phyloP scores from a whole-genome alignment of 2,329 filamentous ascomycete species.

The Diaporthe citriasiana region DNA sequence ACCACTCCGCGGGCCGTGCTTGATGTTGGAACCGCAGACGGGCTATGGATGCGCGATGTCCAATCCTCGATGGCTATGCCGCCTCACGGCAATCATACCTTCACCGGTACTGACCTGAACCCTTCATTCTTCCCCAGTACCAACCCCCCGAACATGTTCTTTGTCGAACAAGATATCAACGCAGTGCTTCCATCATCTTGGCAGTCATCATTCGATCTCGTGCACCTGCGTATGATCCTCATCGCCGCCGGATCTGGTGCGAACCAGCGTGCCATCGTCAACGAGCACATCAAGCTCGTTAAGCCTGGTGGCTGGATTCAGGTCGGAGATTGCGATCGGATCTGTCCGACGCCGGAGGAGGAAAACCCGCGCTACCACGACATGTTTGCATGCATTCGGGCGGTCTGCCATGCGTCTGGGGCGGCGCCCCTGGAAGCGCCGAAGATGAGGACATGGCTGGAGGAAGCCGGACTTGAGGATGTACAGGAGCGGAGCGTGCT shows the following conservation, averaged over 20 bases:
- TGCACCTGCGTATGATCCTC: constrained; percentile 22
- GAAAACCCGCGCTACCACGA: constrained; percentile 33
- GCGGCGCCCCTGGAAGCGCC: constrained; percentile 16
- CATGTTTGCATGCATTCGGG: constrained; percentile 31
- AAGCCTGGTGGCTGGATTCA: constrained; percentile 29
- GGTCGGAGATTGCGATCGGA: constrained; percentile 29
- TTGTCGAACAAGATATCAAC: constrained; percentile 29
- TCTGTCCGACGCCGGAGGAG: constrained; percentile 18
- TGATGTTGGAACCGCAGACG: constrained; percentile 1
- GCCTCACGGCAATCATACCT: background rate
- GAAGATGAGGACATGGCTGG: constrained; percentile 13
- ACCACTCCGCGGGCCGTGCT: background rate
- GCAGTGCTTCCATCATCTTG: background rate
- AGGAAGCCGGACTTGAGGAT: constrained; percentile 30
- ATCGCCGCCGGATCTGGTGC: constrained; percentile 5
- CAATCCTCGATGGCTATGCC: constrained; percentile 1
- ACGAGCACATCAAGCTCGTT: constrained; percentile 17
- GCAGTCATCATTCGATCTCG: constrained; percentile 20
- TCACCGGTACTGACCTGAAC: constrained; percentile 19
- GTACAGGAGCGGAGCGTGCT: constrained; percentile 24
- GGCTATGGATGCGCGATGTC: constrained; percentile 18
- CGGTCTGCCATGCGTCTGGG: constrained; percentile 27
- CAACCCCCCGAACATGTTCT: background rate
- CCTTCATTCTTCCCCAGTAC: constrained; percentile 21
- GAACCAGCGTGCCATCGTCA: constrained; percentile 4